phyloP scores from a whole-genome alignment of 495 filamentous ascomycete genomes.

The Venustampulla echinocandica region DNA sequence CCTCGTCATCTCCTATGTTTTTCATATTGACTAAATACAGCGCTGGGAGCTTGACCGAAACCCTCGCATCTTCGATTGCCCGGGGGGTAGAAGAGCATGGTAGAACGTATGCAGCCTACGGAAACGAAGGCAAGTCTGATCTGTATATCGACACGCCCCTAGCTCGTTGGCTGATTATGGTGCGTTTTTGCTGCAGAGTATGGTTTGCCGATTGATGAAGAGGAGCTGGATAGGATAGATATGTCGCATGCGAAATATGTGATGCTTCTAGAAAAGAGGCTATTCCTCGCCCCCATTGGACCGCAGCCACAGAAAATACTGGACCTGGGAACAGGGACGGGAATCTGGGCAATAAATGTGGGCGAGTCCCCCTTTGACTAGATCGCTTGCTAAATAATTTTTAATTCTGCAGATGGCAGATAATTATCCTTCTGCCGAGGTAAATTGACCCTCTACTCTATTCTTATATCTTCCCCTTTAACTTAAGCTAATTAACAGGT shows the following conservation, averaged over 20 bases:
- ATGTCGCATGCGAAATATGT: slow-evolving; percentile 12
- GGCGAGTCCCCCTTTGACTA: neutral
- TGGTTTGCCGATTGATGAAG: slow-evolving; percentile 18
- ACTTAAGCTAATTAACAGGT: slow-evolving; percentile 6
- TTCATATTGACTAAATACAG: neutral
- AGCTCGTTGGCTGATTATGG: neutral
- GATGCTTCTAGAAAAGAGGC: slow-evolving; percentile 28
- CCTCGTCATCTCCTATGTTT: no score
- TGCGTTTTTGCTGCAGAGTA: slow-evolving; percentile 8
- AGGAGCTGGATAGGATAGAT: slow-evolving; percentile 21
- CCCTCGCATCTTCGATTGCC: slow-evolving; percentile 1
- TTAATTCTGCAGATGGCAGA: slow-evolving; percentile 18
- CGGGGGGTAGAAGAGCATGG: slow-evolving; percentile 16
- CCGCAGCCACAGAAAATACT: slow-evolving; percentile 36
- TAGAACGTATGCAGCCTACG: slow-evolving; percentile 13
- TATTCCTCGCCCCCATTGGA: slow-evolving; percentile 36
- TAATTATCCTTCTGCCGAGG: slow-evolving; percentile 16
- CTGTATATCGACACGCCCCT: neutral
- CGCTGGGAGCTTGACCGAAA: slow-evolving; percentile 6
- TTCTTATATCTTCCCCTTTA: neutral
- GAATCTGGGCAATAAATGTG: slow-evolving; percentile 21
- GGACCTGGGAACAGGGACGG: slow-evolving; percentile 50
- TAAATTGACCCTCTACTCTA: neutral
- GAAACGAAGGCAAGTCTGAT: slow-evolving; percentile 8
- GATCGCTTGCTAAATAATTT: no score